These are phyloP conservation scores for Glycyrrhiza uralensis DNA, from an alignment of 306 rosid species.

Conservation along the genomic window DNA sequence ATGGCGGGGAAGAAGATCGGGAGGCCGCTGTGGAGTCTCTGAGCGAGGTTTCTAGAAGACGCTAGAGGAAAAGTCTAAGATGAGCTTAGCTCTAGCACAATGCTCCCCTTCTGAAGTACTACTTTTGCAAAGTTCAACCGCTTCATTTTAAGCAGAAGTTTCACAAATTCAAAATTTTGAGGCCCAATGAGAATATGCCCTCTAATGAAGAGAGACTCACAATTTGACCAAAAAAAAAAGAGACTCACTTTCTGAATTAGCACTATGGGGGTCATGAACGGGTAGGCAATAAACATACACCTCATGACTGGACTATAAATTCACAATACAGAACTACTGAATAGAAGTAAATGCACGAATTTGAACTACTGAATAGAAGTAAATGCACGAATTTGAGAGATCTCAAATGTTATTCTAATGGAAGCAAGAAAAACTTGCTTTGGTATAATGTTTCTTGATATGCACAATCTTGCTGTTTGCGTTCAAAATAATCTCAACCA, in stretches of 20 bases:
- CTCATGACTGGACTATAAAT: background rate
- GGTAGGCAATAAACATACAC: background rate
- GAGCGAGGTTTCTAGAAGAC: too few relatives aligned
- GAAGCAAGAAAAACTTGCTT: too few relatives aligned
- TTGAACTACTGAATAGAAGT: background rate
- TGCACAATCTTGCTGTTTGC: too few relatives aligned
- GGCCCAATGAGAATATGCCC: background rate
- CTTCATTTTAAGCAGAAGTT: background rate
- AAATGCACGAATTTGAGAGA: background rate
- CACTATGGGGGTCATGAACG: background rate
- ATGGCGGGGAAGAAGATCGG: too few relatives aligned
- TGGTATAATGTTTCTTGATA: too few relatives aligned
- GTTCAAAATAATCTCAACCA: too few relatives aligned
- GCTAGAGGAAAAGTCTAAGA: too few relatives aligned
- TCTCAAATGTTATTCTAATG: too few relatives aligned
- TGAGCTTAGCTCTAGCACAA: too few relatives aligned
- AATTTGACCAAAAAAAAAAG: too few relatives aligned
- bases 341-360: background rate
- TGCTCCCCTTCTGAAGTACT: background rate
- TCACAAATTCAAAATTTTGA: background rate
- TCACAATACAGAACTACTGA: constrained; percentile 1
- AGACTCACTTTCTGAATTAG: background rate
- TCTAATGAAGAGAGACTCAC: background rate
- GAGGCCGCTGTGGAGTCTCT: too few relatives aligned
- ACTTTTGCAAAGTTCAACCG: background rate